Percentiles rank a stretch among this genome's conserved stretches.
Evolutionary conservation across 768 basidiomycete genomes (phyloP).

Genomic region (Xerocomus spinulosus): DNA sequence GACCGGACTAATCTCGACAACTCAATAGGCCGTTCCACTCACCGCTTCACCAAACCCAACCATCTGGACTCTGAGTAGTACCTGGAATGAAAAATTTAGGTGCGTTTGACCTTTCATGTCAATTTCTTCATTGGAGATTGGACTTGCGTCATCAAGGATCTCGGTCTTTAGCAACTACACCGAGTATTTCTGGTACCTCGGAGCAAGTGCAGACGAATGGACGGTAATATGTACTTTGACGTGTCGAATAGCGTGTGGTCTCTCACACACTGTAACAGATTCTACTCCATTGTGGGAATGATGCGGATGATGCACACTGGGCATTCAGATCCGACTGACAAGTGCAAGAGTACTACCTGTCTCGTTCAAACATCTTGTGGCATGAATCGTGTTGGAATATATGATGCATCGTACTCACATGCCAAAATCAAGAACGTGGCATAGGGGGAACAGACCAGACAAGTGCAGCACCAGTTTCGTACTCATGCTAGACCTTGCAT

Average conservation of each 20-base stretch:
- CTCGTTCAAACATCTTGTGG: too few relatives aligned
- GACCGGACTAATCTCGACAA: background rate
- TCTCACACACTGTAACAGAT: background rate
- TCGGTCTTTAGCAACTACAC: background rate
- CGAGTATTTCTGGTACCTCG: background rate
- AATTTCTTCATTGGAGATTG: background rate
- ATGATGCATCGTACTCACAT: too few relatives aligned
- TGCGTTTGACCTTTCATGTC: background rate
- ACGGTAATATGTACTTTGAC: background rate
- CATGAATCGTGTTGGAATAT: too few relatives aligned
- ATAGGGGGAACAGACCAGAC: too few relatives aligned
- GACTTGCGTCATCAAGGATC: background rate
- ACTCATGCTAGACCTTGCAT: too few relatives aligned
- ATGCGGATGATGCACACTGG: background rate
- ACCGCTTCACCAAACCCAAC: background rate
- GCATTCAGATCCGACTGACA: background rate
- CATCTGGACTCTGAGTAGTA: background rate
- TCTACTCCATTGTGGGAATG: background rate
- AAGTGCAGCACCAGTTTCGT: too few relatives aligned
- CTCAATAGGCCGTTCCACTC: background rate
- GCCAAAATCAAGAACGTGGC: too few relatives aligned
- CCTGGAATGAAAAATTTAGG: background rate
- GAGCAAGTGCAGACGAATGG: background rate
- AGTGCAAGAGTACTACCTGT: too few relatives aligned
- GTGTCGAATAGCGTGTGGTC: too few relatives aligned